These are phyloP conservation scores for Venturia aucupariae DNA, from an alignment of 2,329 filamentous ascomycete species.

Conservation along the genomic window DNA sequence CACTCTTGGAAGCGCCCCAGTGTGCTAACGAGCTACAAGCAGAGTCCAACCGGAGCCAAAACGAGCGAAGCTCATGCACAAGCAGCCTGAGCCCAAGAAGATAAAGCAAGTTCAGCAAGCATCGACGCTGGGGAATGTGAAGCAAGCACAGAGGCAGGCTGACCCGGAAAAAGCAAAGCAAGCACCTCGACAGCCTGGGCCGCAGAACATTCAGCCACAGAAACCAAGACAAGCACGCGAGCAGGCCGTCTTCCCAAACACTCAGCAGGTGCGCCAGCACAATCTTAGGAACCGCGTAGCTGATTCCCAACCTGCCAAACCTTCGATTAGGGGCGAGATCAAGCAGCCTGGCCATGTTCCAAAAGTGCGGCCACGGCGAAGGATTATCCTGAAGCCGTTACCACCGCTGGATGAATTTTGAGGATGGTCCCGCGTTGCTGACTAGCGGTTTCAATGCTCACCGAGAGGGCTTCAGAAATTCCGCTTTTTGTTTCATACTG, in stretches of 20 bases:
- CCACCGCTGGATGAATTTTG: neutral
- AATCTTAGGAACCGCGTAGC: neutral
- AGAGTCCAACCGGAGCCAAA: conserved; percentile 3
- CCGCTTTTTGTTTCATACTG: neutral
- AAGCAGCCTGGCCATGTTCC: neutral
- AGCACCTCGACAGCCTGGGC: neutral
- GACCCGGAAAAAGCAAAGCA: neutral
- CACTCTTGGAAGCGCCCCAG: neutral
- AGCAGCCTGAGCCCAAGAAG: neutral
- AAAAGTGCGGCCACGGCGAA: neutral
- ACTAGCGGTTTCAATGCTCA: neutral
- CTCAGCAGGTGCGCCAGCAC: neutral
- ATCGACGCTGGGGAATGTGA: neutral
- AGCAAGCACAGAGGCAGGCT: neutral
- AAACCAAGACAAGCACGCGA: neutral
- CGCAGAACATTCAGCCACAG: neutral
- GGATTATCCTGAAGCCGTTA: neutral
- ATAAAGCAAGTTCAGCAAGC: neutral
- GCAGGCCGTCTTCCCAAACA: neutral
- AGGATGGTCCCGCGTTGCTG: neutral
- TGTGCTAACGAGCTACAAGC: neutral
- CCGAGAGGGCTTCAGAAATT: neutral
- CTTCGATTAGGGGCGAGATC: neutral
- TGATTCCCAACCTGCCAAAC: neutral
- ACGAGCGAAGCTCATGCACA: neutral